Evolutionary conservation across 345 rosid genomes (phyloP).

Genomic region (Fremontodendron californicum): DNA sequence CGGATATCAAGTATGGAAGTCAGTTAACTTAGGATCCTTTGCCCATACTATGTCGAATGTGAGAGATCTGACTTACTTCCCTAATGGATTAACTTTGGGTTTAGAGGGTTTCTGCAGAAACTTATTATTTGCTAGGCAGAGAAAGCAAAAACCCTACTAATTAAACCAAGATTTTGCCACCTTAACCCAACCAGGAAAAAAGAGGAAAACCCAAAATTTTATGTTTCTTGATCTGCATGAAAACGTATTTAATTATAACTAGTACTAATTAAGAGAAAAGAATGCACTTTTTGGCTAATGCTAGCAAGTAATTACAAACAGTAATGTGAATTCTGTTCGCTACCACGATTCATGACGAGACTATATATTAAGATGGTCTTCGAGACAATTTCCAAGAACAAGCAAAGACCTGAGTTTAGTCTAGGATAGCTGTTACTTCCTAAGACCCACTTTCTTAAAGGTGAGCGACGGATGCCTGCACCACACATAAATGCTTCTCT

Average conservation of each 20-base stretch:
- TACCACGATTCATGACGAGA: too few species aligned
- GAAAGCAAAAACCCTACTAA: neutral
- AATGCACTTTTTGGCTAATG: too few species aligned
- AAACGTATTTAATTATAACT: too few species aligned
- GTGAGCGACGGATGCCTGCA: constrained; percentile 20
- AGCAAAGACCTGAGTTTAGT: neutral
- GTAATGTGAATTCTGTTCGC: neutral
- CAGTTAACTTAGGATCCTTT: constrained; percentile 19
- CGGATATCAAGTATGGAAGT: constrained; percentile 25
- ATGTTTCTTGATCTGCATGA: too few species aligned
- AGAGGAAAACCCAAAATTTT: too few species aligned
- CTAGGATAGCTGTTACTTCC: constrained; percentile 7
- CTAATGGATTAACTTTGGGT: neutral
- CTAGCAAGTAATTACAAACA: neutral
- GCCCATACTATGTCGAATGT: constrained; percentile 20
- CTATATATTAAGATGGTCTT: neutral
- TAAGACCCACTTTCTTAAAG: constrained; percentile 25
- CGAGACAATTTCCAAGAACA: neutral
- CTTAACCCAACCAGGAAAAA: neutral
- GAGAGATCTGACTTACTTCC: neutral
- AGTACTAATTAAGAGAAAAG: too few species aligned
- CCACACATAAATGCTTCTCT: constrained; percentile 24
- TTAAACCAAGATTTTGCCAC: neutral
- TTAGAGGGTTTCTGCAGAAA: neutral
- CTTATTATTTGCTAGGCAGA: too few species aligned